Evolutionary conservation across 2,329 filamentous ascomycete genomes (phyloP), one percentile per base, ranked within the genome.

Genomic region (Fusarium sublunatum): DNA sequence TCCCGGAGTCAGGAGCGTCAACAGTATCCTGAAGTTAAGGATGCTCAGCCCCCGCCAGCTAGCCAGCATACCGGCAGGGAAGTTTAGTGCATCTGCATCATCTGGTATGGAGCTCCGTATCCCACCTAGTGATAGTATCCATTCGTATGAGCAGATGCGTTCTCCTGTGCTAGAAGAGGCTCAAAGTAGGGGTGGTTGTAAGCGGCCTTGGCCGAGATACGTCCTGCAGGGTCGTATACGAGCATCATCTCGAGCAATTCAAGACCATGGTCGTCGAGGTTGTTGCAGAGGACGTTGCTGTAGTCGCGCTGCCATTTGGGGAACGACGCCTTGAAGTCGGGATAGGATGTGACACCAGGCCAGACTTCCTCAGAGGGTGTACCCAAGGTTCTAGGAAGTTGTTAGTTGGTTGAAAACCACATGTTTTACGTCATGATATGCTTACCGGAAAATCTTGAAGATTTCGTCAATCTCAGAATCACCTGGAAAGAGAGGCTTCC

Each of bases 271-370:
- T 91, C 86, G 67, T 96, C 91, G 42, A 97, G 84, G 50, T 84
- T 89, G 39, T 86, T 85, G 71, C 93, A 91, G 32, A 95, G 82
- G 26, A 86, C 79, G 44, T 82, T 81, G 24, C 84, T 82, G 57
- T 85, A 82, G 72, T 93, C 89, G 54, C 91, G 87, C 70, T 85
- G 83, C 93, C 93, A 97, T 79, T 96, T 96, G 65, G 93, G 93
- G 79, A 97, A 97, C 4, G 91, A 93, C 26, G 90, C 77, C 78
- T 97, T 97, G 84, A 93, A 97, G 77, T 97, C 93, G 38, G 93
- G 93, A 80, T 96, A 96, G 7, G 91, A 93, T n/a, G 92, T 95
- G 56, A 97, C 92, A 59, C 93, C 93, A 29, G 93, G 93, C 93
- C 93, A 97, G 56, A 87, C 83, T 7, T 87, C 82, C 74, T 97